A percentile compares a stretch with the other conserved stretches of the same genome.
Conservation (phyloP, 805 yeast genomes). For the Vanderwaltozyma verrucispora region DNA sequence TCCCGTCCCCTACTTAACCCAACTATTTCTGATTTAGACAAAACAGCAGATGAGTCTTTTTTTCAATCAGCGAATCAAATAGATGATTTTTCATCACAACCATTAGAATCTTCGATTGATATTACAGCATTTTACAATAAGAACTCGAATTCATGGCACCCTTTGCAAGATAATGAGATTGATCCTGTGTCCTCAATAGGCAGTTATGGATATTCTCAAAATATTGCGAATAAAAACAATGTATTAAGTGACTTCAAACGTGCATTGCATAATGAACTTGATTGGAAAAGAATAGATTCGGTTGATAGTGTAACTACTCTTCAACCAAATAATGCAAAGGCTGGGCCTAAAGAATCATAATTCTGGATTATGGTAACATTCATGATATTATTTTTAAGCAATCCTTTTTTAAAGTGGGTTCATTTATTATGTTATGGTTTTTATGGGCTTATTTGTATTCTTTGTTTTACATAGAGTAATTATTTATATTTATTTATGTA, state of each 20-base stretch:
- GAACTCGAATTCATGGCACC: slow-evolving; percentile 21
- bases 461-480: no score
- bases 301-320: not conserved
- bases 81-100: slow-evolving; percentile 8
- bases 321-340: not conserved
- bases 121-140: slow-evolving; percentile 29
- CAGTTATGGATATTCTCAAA: slow-evolving; percentile 9
- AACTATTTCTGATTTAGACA: slow-evolving; percentile 8
- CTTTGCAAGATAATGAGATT: slow-evolving; percentile 9
- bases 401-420: no score
- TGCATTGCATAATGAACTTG: slow-evolving; percentile 5
- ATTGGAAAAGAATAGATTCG: not conserved
- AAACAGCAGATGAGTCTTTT: slow-evolving; percentile 14
- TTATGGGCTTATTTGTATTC: no score
- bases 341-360: no score
- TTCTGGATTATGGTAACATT: no score
- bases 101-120: slow-evolving; percentile 28
- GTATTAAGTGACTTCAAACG: slow-evolving; percentile 19
- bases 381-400: no score
- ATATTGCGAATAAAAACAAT: slow-evolving; percentile 12
- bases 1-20: slow-evolving; percentile 2
- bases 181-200: slow-evolving; percentile 8
- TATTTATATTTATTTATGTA: no score
- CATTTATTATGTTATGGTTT: no score
- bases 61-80: slow-evolving; percentile 25